phyloP scores from a whole-genome alignment of 306 rosid genomes.

The Rubus idaeus region DNA sequence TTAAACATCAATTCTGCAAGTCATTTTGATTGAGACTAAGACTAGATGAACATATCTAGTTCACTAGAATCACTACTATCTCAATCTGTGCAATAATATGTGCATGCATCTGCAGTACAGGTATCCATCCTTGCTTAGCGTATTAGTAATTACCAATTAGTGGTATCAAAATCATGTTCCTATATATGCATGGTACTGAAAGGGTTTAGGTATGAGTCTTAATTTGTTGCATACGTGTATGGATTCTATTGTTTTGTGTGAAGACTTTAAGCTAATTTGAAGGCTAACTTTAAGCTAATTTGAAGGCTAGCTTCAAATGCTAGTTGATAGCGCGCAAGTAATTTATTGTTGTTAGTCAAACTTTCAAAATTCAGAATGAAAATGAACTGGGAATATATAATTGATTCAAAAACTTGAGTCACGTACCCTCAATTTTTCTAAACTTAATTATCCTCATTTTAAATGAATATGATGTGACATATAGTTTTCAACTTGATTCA shows the following conservation, averaged over 20 bases:
- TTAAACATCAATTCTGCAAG: background rate
- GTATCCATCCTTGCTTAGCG: background rate
- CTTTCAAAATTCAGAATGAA: background rate
- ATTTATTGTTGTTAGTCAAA: background rate
- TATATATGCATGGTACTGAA: background rate
- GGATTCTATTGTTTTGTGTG: background rate
- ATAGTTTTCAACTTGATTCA: background rate
- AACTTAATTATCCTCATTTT: background rate
- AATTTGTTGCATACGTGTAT: background rate
- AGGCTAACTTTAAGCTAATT: background rate
- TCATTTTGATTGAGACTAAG: background rate
- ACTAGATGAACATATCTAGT: no score
- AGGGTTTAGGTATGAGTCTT: slow-evolving; percentile 1
- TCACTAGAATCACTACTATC: no score
- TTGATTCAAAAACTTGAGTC: background rate
- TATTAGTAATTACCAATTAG: background rate
- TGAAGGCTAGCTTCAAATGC: background rate
- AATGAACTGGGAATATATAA: background rate
- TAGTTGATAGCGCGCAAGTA: no score
- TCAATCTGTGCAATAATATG: no score
- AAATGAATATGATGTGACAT: background rate
- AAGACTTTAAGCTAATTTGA: background rate
- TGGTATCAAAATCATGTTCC: background rate
- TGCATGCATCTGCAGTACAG: background rate
- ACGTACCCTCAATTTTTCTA: background rate